phyloP scores from a whole-genome alignment of 768 basidiomycete species.

The Psilocybe azurescens region DNA sequence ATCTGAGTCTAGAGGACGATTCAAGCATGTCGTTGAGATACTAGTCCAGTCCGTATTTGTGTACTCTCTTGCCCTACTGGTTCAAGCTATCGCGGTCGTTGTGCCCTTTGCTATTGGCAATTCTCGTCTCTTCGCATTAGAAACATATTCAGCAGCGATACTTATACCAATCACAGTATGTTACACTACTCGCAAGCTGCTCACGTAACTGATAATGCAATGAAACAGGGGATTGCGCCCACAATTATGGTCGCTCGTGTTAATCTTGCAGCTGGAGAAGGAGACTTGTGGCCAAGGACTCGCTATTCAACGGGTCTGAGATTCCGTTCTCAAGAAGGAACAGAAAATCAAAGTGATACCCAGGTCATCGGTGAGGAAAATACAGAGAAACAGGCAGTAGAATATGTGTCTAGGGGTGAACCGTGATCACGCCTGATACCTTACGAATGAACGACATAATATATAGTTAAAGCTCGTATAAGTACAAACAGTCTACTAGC shows the following conservation, averaged over 20 bases:
- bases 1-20: background rate
- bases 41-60: conserved; percentile 2
- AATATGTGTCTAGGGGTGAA: too few species aligned
- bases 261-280: background rate
- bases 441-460: too few species aligned
- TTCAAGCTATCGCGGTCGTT: background rate
- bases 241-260: conserved; percentile 11
- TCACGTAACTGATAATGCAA: background rate
- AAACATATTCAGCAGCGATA: background rate
- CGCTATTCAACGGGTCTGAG: too few species aligned
- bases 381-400: too few species aligned
- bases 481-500: too few species aligned
- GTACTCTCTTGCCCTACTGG: conserved; percentile 4
- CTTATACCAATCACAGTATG: conserved; percentile 5
- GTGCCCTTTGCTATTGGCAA: background rate
- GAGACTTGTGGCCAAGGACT: too few species aligned
- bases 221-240: conserved; percentile 6
- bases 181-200: background rate
- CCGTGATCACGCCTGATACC: too few species aligned
- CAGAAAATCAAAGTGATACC: too few species aligned
- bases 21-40: conserved; percentile 8
- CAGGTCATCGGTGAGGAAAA: too few species aligned
- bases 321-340: too few species aligned
- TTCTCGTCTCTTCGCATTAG: background rate
- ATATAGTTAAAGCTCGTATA: too few species aligned